Evolutionary conservation across 2,329 filamentous ascomycete genomes (phyloP).

Genomic region (Pleurostoma richardsiae): DNA sequence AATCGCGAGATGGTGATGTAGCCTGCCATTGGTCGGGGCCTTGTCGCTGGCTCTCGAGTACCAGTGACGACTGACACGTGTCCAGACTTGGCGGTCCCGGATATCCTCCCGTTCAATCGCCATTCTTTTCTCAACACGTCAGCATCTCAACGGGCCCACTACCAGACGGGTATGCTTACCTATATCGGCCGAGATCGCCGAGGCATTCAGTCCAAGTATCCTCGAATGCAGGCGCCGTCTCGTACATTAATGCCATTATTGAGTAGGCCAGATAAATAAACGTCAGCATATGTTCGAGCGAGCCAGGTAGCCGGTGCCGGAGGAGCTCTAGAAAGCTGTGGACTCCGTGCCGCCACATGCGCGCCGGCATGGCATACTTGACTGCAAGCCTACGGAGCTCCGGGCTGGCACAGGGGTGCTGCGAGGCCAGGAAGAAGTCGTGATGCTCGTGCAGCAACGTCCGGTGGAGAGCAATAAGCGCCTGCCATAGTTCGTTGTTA

Average conservation of each 20-base stretch:
- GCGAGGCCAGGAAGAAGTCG: slow-evolving; percentile 74
- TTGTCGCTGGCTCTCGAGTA: slow-evolving; percentile 74
- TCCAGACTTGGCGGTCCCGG: slow-evolving; percentile 70
- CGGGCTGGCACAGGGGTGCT: slow-evolving; percentile 69
- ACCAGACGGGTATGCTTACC: too few species aligned
- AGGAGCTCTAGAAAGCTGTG: slow-evolving; percentile 72
- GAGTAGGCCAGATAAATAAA: slow-evolving; percentile 81
- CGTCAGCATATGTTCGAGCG: slow-evolving; percentile 76
- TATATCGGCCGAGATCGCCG: slow-evolving; percentile 72
- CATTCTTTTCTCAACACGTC: too few species aligned
- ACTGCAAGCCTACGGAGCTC: slow-evolving; percentile 60
- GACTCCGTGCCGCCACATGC: slow-evolving; percentile 87
- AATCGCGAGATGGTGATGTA: slow-evolving; percentile 81
- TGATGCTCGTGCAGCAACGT: slow-evolving; percentile 72
- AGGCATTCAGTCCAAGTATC: slow-evolving; percentile 88
- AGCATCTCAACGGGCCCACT: too few species aligned
- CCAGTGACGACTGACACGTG: slow-evolving; percentile 70
- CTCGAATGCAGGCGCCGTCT: slow-evolving; percentile 73
- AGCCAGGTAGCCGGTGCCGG: slow-evolving; percentile 63
- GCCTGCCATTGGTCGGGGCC: slow-evolving; percentile 67
- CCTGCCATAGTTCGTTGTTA: slow-evolving; percentile 68
- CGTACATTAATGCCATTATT: slow-evolving; percentile 76
- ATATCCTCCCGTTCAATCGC: slow-evolving; percentile 70
- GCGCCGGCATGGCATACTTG: slow-evolving; percentile 78
- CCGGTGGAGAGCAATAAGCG: slow-evolving; percentile 70